Base-by-base conservation (phyloP, 2,329 filamentous ascomycete species). In the Xylaria sp. region DNA sequence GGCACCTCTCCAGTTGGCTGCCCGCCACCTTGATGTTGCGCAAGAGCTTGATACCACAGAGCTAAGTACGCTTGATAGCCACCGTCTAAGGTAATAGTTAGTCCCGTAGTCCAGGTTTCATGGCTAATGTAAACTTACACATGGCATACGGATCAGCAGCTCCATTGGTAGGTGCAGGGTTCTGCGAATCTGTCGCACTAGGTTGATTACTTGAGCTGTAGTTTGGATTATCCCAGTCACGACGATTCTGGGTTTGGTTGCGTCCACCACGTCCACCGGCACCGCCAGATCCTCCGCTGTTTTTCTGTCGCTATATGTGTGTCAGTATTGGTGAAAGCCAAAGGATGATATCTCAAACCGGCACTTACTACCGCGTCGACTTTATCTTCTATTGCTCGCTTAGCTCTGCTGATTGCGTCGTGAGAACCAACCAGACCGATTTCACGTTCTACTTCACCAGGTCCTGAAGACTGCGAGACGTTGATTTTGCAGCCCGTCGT, bases 401-500 rank as follows among this genome's bases (percentile, higher is more conserved):
- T 96, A 35, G 93, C 93, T 67, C 87, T 86, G 54, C 87, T 86
- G 72, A 97, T 95, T 56, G 91, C 87, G 69, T 92, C 89, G 44
- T 86, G 85, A 37, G 85, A 86, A 65, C 93, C 93, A 65, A 95
- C 90, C 44, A 97, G 83, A 46, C 91, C 91, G 72, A 97, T 96
- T 75, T 96, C 91, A 71, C 93, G 88, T 75, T 95, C 89, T 60
- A 88, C 85, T 73, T 96, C 92, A 67, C 86, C 85, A 51, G 90
- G 89, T 15, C 90, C 90, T 35, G 88, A 89, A 7, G 92, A 89
- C 71, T 91, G 91, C 31, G 91, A 91, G 25, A 97, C 93, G 71
- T 97, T 97, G 81, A 97, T 96, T 80, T 96, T 96, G 84, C 93
- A 97, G 46, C 91, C 90, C 4, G 92, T 95, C 31, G 81, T 85